Percentiles rank a stretch among this genome's conserved stretches.
These are phyloP conservation scores for Fistulinella staudtii DNA, from an alignment of 1,284 basidiomycete species.

Conservation along the genomic window DNA sequence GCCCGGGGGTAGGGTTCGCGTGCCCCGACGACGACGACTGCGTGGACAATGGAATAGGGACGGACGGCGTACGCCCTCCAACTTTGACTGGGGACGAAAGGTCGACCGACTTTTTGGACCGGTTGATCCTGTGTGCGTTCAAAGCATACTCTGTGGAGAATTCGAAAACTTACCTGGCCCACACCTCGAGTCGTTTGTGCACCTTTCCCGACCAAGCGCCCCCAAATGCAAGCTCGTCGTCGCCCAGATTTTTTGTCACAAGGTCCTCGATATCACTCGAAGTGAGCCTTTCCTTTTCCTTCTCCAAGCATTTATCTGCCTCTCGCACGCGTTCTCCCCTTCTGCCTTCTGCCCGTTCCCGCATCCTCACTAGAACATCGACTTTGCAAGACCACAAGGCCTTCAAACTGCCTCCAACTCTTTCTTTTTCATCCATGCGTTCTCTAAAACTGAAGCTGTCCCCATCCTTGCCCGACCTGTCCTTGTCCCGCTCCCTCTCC, in stretches of 20 bases:
- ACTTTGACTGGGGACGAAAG: constrained; percentile 23
- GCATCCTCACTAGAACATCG: constrained; percentile 25
- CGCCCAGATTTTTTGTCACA: constrained; percentile 20
- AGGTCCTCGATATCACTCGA: constrained; percentile 35
- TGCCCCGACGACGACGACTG: constrained; percentile 34
- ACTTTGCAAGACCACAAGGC: constrained; percentile 35
- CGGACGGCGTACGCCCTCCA: constrained; percentile 22
- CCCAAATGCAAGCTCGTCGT: constrained; percentile 36
- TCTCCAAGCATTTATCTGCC: constrained; percentile 17
- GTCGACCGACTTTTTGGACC: constrained; percentile 32
- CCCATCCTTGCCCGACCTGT: constrained; percentile 32
- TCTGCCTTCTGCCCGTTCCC: constrained; percentile 30
- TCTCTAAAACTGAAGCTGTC: constrained; percentile 32
- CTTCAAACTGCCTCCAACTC: constrained; percentile 33
- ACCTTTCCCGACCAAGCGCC: constrained; percentile 57
- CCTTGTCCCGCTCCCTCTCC: constrained; percentile 33
- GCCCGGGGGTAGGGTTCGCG: constrained; percentile 26
- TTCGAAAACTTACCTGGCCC: constrained; percentile 55
- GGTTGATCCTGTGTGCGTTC: constrained; percentile 29
- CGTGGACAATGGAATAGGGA: constrained; percentile 32
- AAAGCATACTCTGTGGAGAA: not conserved
- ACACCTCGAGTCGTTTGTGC: constrained; percentile 65
- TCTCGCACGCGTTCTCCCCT: constrained; percentile 20
- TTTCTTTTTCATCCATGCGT: constrained; percentile 35
- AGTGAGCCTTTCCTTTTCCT: constrained; percentile 18